phyloP scores from a whole-genome alignment of 108 stramenopile genomes.

The Conticribra weissflogii region DNA sequence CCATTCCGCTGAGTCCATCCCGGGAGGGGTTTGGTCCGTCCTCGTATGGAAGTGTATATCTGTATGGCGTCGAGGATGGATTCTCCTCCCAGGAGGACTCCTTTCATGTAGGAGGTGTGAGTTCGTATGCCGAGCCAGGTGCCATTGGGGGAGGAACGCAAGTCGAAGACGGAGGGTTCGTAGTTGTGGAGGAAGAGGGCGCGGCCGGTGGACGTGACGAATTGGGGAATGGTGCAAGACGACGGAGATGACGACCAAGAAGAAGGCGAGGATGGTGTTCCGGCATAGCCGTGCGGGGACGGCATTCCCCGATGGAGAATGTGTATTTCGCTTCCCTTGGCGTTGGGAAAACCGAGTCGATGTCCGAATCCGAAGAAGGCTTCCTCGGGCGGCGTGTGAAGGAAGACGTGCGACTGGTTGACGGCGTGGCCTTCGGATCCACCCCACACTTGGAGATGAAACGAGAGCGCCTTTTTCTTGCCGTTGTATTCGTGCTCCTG shows the following conservation, averaged over 20 bases:
- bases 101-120: constrained; percentile 25
- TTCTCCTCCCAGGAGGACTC: constrained; percentile 21
- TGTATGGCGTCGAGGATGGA: constrained; percentile 32
- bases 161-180: constrained; percentile 50
- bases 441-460: constrained; percentile 1
- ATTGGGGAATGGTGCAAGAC: constrained; percentile 49
- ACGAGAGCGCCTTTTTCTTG: neutral
- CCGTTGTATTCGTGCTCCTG: constrained; percentile 3
- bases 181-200: constrained; percentile 40
- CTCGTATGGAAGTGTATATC: constrained; percentile 41
- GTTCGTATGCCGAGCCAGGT: constrained; percentile 32
- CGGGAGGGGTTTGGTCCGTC: constrained; percentile 41
- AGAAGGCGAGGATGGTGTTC: neutral
- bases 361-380: constrained; percentile 57
- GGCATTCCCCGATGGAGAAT: constrained; percentile 28
- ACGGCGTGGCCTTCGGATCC: constrained; percentile 9
- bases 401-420: constrained; percentile 41
- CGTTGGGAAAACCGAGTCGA: constrained; percentile 28
- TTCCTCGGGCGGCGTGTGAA: constrained; percentile 15
- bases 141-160: constrained; percentile 21
- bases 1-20: constrained; percentile 56
- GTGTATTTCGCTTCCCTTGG: constrained; percentile 46
- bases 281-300: constrained; percentile 24
- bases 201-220: constrained; percentile 36
- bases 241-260: constrained; percentile 4